phyloP scores from a whole-genome alignment of 169 alveolate species.

The Babesia bigemina region DNA sequence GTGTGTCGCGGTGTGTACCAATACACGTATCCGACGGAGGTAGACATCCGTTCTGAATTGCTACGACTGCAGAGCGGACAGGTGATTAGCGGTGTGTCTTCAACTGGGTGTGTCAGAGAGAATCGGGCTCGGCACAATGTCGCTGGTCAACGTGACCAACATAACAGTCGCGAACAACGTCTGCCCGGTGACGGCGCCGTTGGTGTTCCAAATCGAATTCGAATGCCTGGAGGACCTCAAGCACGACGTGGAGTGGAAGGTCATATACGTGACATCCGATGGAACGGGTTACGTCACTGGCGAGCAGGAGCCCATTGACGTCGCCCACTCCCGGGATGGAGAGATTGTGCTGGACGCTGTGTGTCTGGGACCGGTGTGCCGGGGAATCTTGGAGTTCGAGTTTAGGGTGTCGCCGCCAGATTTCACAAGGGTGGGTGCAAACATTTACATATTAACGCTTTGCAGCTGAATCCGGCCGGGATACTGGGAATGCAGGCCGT shows the following conservation, averaged over 20 bases:
- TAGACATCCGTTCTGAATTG: no score
- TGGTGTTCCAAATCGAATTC: constrained; percentile 91
- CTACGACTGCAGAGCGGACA: no score
- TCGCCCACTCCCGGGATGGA: constrained; percentile 62
- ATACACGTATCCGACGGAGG: no score
- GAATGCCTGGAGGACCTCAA: constrained; percentile 89
- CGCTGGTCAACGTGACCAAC: constrained; percentile 92
- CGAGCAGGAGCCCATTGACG: neutral
- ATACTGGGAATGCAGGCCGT: constrained; percentile 96
- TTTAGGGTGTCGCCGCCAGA: constrained; percentile 93
- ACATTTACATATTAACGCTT: neutral
- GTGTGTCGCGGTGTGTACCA: no score
- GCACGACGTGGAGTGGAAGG: constrained; percentile 92
- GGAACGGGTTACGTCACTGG: constrained; percentile 65
- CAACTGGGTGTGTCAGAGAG: no score
- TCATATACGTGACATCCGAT: constrained; percentile 82
- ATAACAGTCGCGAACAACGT: constrained; percentile 89
- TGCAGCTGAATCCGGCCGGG: constrained; percentile 78
- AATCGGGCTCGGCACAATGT: constrained; percentile 72
- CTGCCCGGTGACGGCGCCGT: constrained; percentile 88
- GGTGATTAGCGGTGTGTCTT: no score
- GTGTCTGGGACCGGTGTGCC: constrained; percentile 90
- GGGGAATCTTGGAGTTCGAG: constrained; percentile 92
- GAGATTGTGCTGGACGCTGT: constrained; percentile 94
- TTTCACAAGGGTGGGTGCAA: constrained; percentile 79